Conservation (phyloP, 768 basidiomycete genomes). For the Lactarius psammicola region DNA sequence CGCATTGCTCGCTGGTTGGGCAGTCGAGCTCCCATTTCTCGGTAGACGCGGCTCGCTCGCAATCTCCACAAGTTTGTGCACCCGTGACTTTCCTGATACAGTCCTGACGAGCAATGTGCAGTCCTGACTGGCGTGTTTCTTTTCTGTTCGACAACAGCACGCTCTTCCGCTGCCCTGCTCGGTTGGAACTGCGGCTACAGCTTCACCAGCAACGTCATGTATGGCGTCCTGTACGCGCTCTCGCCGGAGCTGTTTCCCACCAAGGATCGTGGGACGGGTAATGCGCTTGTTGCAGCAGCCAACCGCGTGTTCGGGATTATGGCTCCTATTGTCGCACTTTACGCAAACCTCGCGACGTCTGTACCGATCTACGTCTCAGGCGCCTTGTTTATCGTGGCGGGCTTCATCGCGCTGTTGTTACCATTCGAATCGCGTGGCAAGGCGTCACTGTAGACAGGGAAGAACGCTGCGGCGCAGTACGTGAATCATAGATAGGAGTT, state of each 20-base stretch:
- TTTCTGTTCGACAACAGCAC: conserved; percentile 55
- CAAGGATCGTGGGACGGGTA: conserved; percentile 54
- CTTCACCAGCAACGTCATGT: conserved; percentile 58
- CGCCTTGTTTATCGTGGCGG: conserved; percentile 50
- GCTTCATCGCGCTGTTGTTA: conserved; percentile 48
- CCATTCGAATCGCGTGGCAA: conserved; percentile 59
- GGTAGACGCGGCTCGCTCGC: conserved; percentile 56
- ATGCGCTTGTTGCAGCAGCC: conserved; percentile 50
- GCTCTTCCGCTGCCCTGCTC: conserved; percentile 49
- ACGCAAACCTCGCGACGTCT: conserved; percentile 46
- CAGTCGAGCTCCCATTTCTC: conserved; percentile 50
- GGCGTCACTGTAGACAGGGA: conserved; percentile 42
- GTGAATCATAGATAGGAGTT: not conserved
- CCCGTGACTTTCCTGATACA: conserved; percentile 17
- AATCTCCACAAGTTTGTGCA: conserved; percentile 42
- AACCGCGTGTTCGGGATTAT: conserved; percentile 64
- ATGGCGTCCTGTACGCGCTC: conserved; percentile 44
- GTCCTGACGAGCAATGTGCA: conserved; percentile 16
- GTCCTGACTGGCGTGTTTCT: conserved; percentile 58
- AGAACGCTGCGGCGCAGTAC: not conserved
- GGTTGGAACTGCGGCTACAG: conserved; percentile 60
- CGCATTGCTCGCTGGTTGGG: conserved; percentile 52
- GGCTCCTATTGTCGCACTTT: conserved; percentile 51
- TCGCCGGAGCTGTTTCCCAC: conserved; percentile 56
- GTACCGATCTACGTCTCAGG: conserved; percentile 57